phyloP scores from a whole-genome alignment of 768 basidiomycete genomes.

The Xerocomus potaroensis region DNA sequence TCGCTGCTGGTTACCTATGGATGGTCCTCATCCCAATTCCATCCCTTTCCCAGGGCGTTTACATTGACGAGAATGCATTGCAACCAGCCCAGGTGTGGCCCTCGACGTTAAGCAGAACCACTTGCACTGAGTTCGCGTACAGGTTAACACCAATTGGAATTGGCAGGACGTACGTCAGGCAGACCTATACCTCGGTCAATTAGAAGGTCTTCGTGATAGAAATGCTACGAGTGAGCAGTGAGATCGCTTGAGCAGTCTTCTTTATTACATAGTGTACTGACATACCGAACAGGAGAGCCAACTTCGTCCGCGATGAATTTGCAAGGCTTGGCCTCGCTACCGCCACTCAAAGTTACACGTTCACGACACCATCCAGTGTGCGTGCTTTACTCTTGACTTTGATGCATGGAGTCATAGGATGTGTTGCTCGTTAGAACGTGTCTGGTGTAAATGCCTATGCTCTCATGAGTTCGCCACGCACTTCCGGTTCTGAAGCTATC shows the following conservation, averaged over 20 bases:
- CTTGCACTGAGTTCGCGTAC: constrained; percentile 3
- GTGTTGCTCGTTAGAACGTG: constrained; percentile 37
- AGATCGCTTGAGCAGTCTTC: constrained; percentile 28
- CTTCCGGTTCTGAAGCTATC: constrained; percentile 92
- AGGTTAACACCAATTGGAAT: constrained; percentile 91
- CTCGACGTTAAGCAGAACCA: neutral
- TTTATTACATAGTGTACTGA: constrained; percentile 1
- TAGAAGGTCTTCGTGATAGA: constrained; percentile 57
- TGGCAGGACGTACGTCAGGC: constrained; percentile 90
- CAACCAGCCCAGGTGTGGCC: constrained; percentile 79
- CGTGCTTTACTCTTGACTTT: neutral
- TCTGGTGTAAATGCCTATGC: constrained; percentile 82
- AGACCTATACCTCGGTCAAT: constrained; percentile 68
- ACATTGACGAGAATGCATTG: constrained; percentile 94
- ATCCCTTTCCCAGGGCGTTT: constrained; percentile 60
- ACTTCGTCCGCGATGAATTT: constrained; percentile 61
- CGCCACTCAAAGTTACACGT: constrained; percentile 65
- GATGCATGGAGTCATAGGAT: neutral
- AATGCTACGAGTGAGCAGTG: constrained; percentile 73
- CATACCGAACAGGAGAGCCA: constrained; percentile 51
- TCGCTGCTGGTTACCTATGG: constrained; percentile 75
- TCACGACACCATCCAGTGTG: constrained; percentile 50
- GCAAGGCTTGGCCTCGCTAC: constrained; percentile 68
- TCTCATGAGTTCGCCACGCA: constrained; percentile 74
- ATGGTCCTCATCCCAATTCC: constrained; percentile 71